phyloP scores from a whole-genome alignment of 495 filamentous ascomycete species.

The Baudoinia panamericana region DNA sequence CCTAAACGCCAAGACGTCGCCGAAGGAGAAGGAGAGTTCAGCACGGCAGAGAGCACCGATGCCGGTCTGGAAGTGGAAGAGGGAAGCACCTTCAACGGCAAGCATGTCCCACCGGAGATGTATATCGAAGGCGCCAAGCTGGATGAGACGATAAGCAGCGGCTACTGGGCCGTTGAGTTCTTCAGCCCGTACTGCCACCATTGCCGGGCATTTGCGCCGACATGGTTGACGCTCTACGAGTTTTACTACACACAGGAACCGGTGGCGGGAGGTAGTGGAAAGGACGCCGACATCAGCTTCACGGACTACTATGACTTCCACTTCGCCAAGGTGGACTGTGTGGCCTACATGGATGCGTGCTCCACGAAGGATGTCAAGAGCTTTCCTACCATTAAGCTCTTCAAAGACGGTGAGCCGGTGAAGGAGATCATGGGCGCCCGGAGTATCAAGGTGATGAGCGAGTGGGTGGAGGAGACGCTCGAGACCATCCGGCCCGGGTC shows the following conservation, averaged over 20 bases:
- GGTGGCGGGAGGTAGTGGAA: constrained; percentile 35
- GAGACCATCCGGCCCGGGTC: constrained; percentile 70
- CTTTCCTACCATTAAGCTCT: constrained; percentile 68
- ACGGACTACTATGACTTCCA: constrained; percentile 75
- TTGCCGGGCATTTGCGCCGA: constrained; percentile 67
- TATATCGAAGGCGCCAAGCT: constrained; percentile 46
- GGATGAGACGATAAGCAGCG: constrained; percentile 45
- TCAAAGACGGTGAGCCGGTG: constrained; percentile 61
- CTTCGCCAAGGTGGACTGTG: constrained; percentile 74
- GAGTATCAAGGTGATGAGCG: constrained; percentile 46
- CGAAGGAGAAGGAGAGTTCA: too few species aligned
- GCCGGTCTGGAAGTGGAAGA: not conserved
- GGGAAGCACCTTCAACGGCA: constrained; percentile 62
- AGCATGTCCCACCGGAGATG: constrained; percentile 61
- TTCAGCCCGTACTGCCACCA: constrained; percentile 69
- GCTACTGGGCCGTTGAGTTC: constrained; percentile 64
- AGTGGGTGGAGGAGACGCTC: constrained; percentile 61
- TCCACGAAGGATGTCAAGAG: constrained; percentile 44
- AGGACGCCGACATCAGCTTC: constrained; percentile 42
- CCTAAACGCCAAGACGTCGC: too few species aligned
- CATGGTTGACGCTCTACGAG: constrained; percentile 87
- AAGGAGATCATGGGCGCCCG: constrained; percentile 49
- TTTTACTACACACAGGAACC: constrained; percentile 92
- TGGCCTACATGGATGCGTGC: constrained; percentile 66
- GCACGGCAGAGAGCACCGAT: not conserved